Conservation (phyloP, 441 rosid genomes). For the Corymbia citriodora region DNA sequence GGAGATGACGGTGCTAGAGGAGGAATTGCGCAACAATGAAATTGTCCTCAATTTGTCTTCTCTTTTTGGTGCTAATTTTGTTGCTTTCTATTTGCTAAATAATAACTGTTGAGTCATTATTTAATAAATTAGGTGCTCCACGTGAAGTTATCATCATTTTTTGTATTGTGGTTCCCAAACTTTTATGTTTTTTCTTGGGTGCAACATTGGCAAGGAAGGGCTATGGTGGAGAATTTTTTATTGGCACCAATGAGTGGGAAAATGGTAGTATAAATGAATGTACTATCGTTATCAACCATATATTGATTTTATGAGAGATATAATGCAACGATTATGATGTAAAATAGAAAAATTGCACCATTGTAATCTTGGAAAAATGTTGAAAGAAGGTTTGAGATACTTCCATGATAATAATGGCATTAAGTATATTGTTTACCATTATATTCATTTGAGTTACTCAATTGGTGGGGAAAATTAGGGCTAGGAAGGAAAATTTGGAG, state of each 20-base stretch:
- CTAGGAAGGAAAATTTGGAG: too few species aligned
- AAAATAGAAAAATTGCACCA: too few species aligned
- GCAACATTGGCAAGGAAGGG: accelerated
- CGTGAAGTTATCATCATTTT: not conserved
- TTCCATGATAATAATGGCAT: accelerated
- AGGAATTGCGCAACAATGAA: accelerated
- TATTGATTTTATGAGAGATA: not conserved
- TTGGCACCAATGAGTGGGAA: not conserved
- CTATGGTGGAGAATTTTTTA: accelerated
- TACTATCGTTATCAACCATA: accelerated
- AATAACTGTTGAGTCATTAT: accelerated
- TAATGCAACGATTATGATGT: accelerated
- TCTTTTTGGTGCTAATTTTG: accelerated
- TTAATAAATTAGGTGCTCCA: not conserved
- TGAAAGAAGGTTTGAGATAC: too few species aligned
- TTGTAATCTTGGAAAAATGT: too few species aligned
- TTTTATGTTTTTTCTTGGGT: too few species aligned
- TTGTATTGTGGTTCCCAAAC: too few species aligned
- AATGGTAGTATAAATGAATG: too few species aligned
- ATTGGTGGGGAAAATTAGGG: too few species aligned
- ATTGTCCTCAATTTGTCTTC: not conserved
- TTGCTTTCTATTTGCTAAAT: accelerated
- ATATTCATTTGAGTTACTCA: too few species aligned
- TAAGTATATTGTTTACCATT: accelerated
- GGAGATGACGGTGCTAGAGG: too few species aligned